A percentile compares a stretch with the other conserved stretches of the same genome.
phyloP scores from a whole-genome alignment of 208 protist species.

The Leishmania aethiopica region DNA sequence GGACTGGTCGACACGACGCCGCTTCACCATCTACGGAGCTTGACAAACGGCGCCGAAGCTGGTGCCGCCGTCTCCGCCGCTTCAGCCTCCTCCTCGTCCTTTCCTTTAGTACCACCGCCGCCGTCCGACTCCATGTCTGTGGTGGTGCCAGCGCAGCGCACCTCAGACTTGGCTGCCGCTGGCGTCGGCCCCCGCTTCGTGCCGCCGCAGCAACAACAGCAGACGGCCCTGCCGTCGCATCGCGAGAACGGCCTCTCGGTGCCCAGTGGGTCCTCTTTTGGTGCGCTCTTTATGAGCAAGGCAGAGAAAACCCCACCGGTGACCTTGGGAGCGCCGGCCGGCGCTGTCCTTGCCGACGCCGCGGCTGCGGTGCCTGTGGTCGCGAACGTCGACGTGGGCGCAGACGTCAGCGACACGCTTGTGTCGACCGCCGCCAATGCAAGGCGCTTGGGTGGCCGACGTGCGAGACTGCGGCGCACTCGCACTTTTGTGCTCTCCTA shows the following conservation, averaged over 20 bases:
- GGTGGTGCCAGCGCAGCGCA: background rate
- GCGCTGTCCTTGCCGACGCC: background rate
- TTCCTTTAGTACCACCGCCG: background rate
- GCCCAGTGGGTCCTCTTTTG: background rate
- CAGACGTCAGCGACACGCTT: slow-evolving; percentile 11
- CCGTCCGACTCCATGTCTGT: background rate
- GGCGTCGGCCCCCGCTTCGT: background rate
- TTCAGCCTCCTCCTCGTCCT: background rate
- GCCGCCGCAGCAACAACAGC: background rate
- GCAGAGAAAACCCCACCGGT: background rate
- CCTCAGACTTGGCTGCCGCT: background rate
- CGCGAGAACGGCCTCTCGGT: slow-evolving; percentile 6
- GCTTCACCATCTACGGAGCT: background rate
- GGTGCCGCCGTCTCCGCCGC: background rate
- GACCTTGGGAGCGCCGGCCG: background rate
- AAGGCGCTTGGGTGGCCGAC: slow-evolving; percentile 9
- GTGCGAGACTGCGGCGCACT: slow-evolving; percentile 7
- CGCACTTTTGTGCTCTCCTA: slow-evolving; percentile 60
- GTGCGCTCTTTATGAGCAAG: slow-evolving; percentile 24
- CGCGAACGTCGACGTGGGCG: background rate
- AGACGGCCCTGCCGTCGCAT: background rate
- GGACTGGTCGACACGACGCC: slow-evolving; percentile 16
- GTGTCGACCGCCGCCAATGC: background rate
- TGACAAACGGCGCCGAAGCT: too few species aligned
- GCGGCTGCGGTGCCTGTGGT: background rate